Percentiles rank a stretch among this genome's conserved stretches.
These are phyloP conservation scores for Pleurotus citrinopileatus DNA, from an alignment of 768 basidiomycete genomes.

Conservation along the genomic window DNA sequence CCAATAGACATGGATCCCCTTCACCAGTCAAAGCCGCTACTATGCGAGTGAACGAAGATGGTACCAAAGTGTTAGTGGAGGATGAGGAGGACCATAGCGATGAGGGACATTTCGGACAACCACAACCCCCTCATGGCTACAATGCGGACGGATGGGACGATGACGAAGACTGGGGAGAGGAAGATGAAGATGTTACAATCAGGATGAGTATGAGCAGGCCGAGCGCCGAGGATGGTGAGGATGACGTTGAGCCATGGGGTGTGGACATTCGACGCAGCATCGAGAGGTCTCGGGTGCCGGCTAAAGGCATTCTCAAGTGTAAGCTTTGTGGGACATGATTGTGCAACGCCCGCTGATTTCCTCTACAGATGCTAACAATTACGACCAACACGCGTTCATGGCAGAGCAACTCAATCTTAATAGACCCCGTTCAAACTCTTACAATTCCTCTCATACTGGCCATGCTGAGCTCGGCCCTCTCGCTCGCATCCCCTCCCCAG, in stretches of 20 bases:
- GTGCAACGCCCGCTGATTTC: slow-evolving; percentile 1
- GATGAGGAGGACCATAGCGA: slow-evolving; percentile 64
- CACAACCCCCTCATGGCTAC: slow-evolving; percentile 33
- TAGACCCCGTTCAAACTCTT: slow-evolving; percentile 81
- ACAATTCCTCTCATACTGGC: slow-evolving; percentile 54
- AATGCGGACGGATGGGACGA: slow-evolving; percentile 73
- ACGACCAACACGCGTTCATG: slow-evolving; percentile 60
- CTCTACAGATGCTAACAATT: slow-evolving; percentile 59
- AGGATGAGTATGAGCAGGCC: slow-evolving; percentile 53
- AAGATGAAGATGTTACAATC: slow-evolving; percentile 73
- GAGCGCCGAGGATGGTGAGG: slow-evolving; percentile 49
- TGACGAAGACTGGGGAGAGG: slow-evolving; percentile 77
- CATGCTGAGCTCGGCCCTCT: slow-evolving; percentile 65
- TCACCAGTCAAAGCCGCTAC: slow-evolving; percentile 40
- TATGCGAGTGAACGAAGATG: slow-evolving; percentile 59
- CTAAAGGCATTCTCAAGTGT: slow-evolving; percentile 91
- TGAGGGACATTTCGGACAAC: slow-evolving; percentile 42
- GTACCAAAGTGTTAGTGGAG: slow-evolving; percentile 61
- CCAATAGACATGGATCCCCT: slow-evolving; percentile 48
- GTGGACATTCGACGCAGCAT: slow-evolving; percentile 67
- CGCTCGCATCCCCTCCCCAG: slow-evolving; percentile 77
- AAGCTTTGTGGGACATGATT: slow-evolving; percentile 27
- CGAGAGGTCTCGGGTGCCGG: slow-evolving; percentile 62
- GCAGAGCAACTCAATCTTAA: slow-evolving; percentile 41
- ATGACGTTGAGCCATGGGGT: slow-evolving; percentile 78